Evolutionary conservation across 495 filamentous ascomycete species (phyloP), one percentile per base, ranked within the genome.

Genomic region (Penicillium waksmanii): DNA sequence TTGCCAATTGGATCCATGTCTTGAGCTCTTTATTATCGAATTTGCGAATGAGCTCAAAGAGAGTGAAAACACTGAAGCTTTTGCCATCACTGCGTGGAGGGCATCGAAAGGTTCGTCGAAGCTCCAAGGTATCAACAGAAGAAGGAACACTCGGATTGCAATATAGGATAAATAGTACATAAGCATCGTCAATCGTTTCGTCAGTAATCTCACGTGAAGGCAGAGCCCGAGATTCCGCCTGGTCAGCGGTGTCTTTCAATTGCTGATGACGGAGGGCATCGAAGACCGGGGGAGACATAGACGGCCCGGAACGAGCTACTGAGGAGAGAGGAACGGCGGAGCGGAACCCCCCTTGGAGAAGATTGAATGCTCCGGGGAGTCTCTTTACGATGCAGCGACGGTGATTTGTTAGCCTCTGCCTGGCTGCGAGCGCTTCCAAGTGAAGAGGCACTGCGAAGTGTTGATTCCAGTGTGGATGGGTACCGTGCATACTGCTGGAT

Each of bases 71-170:
- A 68, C 87, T 93, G 70, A 97, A 98, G 58, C 80, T 89, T 74
- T 97, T 97, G 55, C 91, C 93, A 67, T 95, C 95, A 65, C 92
- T 97, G 66, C 90, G 93, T 2, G 95, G 95, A 2, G 93, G 92
- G 21, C 78, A 85, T 27, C 90, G 84, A 73, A 98, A 97, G 4
- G 85, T 87, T 58, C 90, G 92, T 46, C 85, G 85, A 47, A 98
- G 77, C 50, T 92, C 87, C 2, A 79, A 77, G 4, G 90, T 86
- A 73, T 93, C 89, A 33, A 85, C 85, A n/a, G 87, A 85, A 21
- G 79, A 65, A 3, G 89, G 86, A 9, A 94, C 84, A 48, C 84
- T 84, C 2, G 91, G 91, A 68, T 94, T 93, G 79, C 95, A 97
- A 77, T 96, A 93, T 46, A 98, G 80, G 60, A 98, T 89, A 67